A percentile compares a stretch with the other conserved stretches of the same genome.
Evolutionary conservation across 2,329 filamentous ascomycete genomes (phyloP).

Genomic region (Fusarium abutilonis): DNA sequence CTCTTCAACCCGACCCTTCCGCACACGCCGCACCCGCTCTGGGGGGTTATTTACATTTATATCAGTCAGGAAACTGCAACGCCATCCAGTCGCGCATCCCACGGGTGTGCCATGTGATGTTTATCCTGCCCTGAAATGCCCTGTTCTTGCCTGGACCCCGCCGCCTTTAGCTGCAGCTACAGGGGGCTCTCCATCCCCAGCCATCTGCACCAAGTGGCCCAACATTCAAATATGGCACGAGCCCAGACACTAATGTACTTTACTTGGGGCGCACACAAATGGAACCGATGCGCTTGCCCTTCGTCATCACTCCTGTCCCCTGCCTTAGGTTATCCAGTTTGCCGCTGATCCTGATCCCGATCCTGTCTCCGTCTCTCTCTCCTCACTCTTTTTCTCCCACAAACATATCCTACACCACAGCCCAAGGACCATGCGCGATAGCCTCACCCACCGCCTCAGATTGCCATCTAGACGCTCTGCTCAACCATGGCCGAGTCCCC

Average conservation of each 20-base stretch:
- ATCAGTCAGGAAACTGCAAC: conserved; percentile 38
- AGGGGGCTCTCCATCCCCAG: conserved; percentile 40
- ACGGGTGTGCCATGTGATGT: conserved; percentile 41
- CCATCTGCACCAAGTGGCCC: conserved; percentile 43
- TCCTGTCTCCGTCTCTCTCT: conserved; percentile 16
- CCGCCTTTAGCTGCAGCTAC: conserved; percentile 42
- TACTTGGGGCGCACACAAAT: conserved; percentile 39
- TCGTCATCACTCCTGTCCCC: conserved; percentile 39
- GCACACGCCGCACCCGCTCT: conserved; percentile 13
- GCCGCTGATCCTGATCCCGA: conserved; percentile 32
- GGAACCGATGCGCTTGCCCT: conserved; percentile 23
- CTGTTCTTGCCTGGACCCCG: conserved; percentile 5
- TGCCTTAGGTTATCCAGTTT: conserved; percentile 28
- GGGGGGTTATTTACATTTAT: conserved; percentile 15
- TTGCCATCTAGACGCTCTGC: conserved; percentile 44
- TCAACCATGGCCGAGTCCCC: conserved; percentile 61
- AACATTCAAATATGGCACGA: conserved; percentile 39
- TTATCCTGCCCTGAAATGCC: conserved; percentile 22
- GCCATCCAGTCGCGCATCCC: conserved; percentile 31
- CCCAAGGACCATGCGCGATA: conserved; percentile 44
- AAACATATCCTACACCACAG: conserved; percentile 20
- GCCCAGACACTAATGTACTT: conserved; percentile 17
- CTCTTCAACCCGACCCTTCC: conserved; percentile 30
- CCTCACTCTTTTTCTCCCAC: conserved; percentile 31
- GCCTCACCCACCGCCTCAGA: conserved; percentile 43